Conservation (phyloP, 495 filamentous ascomycete species). For the Friedmanniomyces simplex region DNA sequence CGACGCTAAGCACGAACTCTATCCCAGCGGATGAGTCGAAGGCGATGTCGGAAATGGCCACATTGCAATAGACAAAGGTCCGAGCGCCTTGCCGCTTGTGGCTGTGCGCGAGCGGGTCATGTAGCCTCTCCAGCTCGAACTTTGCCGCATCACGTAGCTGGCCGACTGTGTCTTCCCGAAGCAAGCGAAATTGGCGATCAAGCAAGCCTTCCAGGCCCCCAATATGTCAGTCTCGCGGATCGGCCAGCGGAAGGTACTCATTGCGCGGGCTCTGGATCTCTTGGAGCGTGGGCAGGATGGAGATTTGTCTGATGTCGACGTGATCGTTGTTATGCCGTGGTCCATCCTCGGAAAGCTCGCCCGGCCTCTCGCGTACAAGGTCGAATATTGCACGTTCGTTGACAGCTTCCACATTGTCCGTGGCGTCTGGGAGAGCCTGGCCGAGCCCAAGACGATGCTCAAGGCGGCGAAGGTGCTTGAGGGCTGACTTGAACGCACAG, state of each 20-base stretch:
- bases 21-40: constrained; percentile 45
- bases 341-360: constrained; percentile 41
- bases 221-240: constrained; percentile 45
- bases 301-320: constrained; percentile 45
- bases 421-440: constrained; percentile 4
- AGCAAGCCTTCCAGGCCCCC: constrained; percentile 49
- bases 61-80: constrained; percentile 35
- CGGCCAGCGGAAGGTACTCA: constrained; percentile 52
- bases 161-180: constrained; percentile 56
- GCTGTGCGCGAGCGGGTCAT: constrained; percentile 6
- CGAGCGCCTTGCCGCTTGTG: neutral
- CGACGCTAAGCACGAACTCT: constrained; percentile 44
- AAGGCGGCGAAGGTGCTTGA: constrained; percentile 4
- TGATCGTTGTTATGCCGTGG: constrained; percentile 60
- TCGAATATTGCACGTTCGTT: constrained; percentile 25
- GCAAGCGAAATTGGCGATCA: constrained; percentile 59
- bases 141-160: constrained; percentile 21
- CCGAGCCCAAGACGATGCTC: constrained; percentile 14
- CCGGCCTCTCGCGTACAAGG: constrained; percentile 40
- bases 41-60: constrained; percentile 26
- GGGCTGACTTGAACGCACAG: constrained; percentile 9
- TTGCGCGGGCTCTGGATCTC: constrained; percentile 26
- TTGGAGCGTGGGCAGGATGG: constrained; percentile 41
- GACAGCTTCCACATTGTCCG: neutral
- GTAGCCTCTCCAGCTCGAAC: constrained; percentile 29